These are phyloP conservation scores for Diplodia seriata DNA, from an alignment of 2,329 filamentous ascomycete species.

Conservation along the genomic window DNA sequence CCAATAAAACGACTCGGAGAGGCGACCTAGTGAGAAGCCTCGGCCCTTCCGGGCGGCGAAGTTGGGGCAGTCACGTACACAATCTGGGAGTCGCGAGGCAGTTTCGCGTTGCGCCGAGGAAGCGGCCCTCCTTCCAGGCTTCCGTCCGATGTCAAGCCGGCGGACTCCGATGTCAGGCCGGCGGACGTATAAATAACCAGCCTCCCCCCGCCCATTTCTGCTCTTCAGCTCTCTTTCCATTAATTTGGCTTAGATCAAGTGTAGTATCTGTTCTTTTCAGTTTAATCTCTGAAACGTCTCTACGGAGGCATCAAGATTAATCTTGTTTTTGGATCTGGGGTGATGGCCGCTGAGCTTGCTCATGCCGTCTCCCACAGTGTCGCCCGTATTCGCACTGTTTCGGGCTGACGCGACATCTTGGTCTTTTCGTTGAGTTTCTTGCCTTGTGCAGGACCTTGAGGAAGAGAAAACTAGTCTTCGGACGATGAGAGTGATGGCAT, in stretches of 20 bases:
- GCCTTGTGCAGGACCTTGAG: slow-evolving; percentile 38
- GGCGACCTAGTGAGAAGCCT: no score
- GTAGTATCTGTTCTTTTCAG: slow-evolving; percentile 97
- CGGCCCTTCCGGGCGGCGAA: no score
- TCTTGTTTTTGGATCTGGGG: slow-evolving; percentile 73
- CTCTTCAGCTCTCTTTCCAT: slow-evolving; percentile 59
- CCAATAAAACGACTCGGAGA: no score
- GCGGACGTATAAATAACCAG: no score
- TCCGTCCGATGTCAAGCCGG: no score
- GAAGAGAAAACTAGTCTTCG: slow-evolving; percentile 36
- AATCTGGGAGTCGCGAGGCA: no score
- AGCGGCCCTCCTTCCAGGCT: no score
- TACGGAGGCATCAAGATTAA: slow-evolving; percentile 77
- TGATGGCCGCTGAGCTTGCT: slow-evolving; percentile 74
- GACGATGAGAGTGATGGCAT: not conserved
- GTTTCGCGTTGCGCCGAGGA: no score
- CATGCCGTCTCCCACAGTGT: slow-evolving; percentile 71
- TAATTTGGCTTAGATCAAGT: slow-evolving; percentile 83
- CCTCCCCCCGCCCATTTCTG: no score
- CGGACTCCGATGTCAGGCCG: no score
- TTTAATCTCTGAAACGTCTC: slow-evolving; percentile 91
- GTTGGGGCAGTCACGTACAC: no score
- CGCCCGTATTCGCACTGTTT: slow-evolving; percentile 76
- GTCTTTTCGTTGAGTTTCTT: slow-evolving; percentile 40
- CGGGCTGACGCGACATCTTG: slow-evolving; percentile 70